Base-by-base conservation (phyloP, 306 rosid genomes). In the Erythrophleum fordii region DNA sequence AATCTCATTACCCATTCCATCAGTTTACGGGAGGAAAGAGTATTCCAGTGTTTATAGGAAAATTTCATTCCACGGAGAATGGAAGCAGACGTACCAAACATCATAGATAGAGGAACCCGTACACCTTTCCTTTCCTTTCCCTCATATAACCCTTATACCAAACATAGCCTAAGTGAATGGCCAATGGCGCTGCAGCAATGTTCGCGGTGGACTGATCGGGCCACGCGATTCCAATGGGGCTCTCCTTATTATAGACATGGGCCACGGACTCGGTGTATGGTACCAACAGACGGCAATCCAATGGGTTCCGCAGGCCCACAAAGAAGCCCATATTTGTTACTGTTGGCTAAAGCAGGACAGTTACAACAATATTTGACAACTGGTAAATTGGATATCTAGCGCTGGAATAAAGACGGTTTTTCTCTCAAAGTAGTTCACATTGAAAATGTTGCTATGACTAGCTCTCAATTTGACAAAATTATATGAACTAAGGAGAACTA, bases 141-240 rank as follows among this genome's bases (percentile, higher is more conserved):
- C n/a, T n/a, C n/a, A n/a, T n/a, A n/a, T n/a, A n/a, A n/a, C n/a
- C n/a, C n/a, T n/a, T n/a, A n/a, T n/a, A n/a, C n/a, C n/a, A n/a
- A n/a, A n/a, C n/a, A n/a, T n/a, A n/a, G n/a, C n/a, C n/a, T n/a
- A n/a, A n/a, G n/a, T n/a, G 86, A 69, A 23, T n/a, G n/a, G 46
- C 13, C 56, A 77, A 44, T 37, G 73, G 55, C 73, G 37, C 23
- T 6, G 13, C 73, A 25, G 56, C 8, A 22, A 41, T 2, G 11
- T 18, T 12, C 23, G 18, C 9, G 8, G 46, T n/a, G 17, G 4
- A 39, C 29, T 13, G 10, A 37, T n/a, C 52, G 34, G 73, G 52
- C 41, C 53, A 12, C 52, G 52, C 53, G 73, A 69, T 69, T 44
- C 6, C 37, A 69, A 66, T n/a, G n/a, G n/a, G n/a, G n/a, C 42